phyloP scores from a whole-genome alignment of 2,329 filamentous ascomycete genomes.

The Fusarium protoensiforme region DNA sequence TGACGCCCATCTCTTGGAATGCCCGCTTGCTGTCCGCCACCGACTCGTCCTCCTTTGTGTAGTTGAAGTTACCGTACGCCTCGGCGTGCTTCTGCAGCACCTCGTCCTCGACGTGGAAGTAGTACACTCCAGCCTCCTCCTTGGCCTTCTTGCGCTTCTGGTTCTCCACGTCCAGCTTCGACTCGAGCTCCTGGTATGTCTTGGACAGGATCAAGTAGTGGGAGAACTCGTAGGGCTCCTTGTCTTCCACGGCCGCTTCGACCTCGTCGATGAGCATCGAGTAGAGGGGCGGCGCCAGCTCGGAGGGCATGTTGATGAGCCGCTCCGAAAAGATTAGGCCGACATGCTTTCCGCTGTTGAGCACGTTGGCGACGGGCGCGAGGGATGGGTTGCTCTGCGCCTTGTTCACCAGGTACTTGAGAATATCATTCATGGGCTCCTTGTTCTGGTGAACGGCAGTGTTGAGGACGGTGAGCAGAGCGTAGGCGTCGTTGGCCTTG shows the following conservation, averaged over 20 bases:
- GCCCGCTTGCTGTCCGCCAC: slow-evolving; percentile 91
- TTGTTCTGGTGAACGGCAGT: slow-evolving; percentile 81
- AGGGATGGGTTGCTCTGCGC: slow-evolving; percentile 66
- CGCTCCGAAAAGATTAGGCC: slow-evolving; percentile 92
- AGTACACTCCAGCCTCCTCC: slow-evolving; percentile 74
- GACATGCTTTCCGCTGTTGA: slow-evolving; percentile 68
- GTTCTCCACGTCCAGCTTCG: slow-evolving; percentile 75
- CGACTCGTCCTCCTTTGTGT: slow-evolving; percentile 83
- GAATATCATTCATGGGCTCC: slow-evolving; percentile 76
- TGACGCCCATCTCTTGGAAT: slow-evolving; percentile 93
- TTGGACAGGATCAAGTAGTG: slow-evolving; percentile 94
- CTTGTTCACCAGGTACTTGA: slow-evolving; percentile 74
- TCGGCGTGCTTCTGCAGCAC: slow-evolving; percentile 80
- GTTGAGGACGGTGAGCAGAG: slow-evolving; percentile 90
- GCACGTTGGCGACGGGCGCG: slow-evolving; percentile 65
- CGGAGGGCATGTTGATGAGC: slow-evolving; percentile 95
- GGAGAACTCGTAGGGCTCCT: slow-evolving; percentile 91
- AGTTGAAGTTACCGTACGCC: slow-evolving; percentile 77
- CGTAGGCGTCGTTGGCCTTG: slow-evolving; percentile 91
- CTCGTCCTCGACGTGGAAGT: slow-evolving; percentile 98
- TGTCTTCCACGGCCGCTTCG: slow-evolving; percentile 85
- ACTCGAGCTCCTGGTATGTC: slow-evolving; percentile 90
- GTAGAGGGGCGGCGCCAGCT: slow-evolving; percentile 94
- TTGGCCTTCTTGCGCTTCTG: slow-evolving; percentile 73
- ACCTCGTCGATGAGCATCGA: slow-evolving; percentile 94